A percentile compares a stretch with the other conserved stretches of the same genome.
Evolutionary conservation across 192 early-diverging fungal genomes (phyloP).

Genomic region (Coemansia sp.): DNA sequence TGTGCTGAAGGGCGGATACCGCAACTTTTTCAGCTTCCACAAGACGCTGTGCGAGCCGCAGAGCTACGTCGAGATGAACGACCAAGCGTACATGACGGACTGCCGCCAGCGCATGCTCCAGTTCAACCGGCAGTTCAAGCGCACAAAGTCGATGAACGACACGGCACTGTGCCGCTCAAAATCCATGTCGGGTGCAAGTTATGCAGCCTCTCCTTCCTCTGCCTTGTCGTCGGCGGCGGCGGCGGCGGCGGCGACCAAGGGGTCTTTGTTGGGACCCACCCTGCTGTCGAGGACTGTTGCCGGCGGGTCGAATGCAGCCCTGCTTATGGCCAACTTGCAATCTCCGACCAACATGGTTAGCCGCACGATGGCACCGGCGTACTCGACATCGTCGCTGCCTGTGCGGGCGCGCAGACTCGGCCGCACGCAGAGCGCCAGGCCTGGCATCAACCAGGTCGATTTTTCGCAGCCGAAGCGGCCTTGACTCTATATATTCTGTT

Average conservation of each 20-base stretch:
- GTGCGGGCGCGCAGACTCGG: slow-evolving; percentile 15
- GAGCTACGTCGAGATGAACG: slow-evolving; percentile 78
- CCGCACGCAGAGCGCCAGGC: slow-evolving; percentile 46
- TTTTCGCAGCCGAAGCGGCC: slow-evolving; percentile 16
- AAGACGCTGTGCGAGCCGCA: slow-evolving; percentile 68
- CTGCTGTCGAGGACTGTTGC: slow-evolving; percentile 2
- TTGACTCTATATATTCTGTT: neutral
- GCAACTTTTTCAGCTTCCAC: slow-evolving; percentile 62
- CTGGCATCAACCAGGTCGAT: slow-evolving; percentile 39
- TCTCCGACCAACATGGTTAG: slow-evolving; percentile 23
- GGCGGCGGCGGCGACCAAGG: no score
- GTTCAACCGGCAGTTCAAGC: slow-evolving; percentile 56
- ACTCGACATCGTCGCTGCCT: slow-evolving; percentile 30
- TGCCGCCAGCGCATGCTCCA: slow-evolving; percentile 51
- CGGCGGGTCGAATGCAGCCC: slow-evolving; percentile 2
- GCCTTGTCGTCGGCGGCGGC: neutral
- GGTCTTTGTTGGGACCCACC: neutral
- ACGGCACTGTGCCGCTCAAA: slow-evolving; percentile 11
- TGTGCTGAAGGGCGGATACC: slow-evolving; percentile 82
- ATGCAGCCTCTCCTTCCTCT: neutral
- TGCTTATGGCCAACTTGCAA: slow-evolving; percentile 17
- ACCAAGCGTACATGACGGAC: slow-evolving; percentile 57
- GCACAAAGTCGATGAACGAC: slow-evolving; percentile 55
- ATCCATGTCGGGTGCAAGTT: neutral
- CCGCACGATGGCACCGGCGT: slow-evolving; percentile 2